Evolutionary conservation across 2,329 filamentous ascomycete species (phyloP).

Genomic region (Cladosporium sp.): DNA sequence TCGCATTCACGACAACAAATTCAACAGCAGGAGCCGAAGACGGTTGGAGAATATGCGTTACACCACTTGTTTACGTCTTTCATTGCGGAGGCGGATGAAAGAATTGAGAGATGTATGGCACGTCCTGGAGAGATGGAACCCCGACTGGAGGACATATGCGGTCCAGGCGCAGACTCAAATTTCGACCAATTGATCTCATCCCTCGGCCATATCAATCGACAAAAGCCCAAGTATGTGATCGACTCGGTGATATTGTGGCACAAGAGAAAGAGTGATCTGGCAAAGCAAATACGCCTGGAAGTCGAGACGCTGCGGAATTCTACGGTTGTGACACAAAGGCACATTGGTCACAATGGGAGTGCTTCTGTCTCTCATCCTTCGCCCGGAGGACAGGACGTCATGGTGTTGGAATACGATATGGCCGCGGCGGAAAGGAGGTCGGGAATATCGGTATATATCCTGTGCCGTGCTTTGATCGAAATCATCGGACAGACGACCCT

Average conservation of each 20-base stretch:
- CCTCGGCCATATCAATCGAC: conserved; percentile 87
- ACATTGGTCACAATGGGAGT: conserved; percentile 15
- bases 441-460: conserved; percentile 90
- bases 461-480: conserved; percentile 89
- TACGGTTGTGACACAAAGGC: conserved; percentile 16
- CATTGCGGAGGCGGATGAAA: conserved; percentile 93
- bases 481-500: conserved; percentile 89
- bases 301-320: conserved; percentile 24
- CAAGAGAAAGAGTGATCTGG: conserved; percentile 89
- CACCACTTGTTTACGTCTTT: conserved; percentile 97
- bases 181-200: conserved; percentile 95
- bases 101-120: conserved; percentile 83
- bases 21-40: conserved; percentile 71
- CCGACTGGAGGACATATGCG: conserved; percentile 84
- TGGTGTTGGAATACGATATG: conserved; percentile 27
- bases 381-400: conserved; percentile 24
- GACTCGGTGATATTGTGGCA: conserved; percentile 98
- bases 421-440: conserved; percentile 67
- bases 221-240: conserved; percentile 91
- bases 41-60: conserved; percentile 94
- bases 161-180: conserved; percentile 76
- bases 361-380: conserved; percentile 18
- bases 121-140: conserved; percentile 76
- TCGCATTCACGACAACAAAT: conserved; percentile 62
- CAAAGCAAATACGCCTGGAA: conserved; percentile 39